Evolutionary conservation across 352 stramenopile species (phyloP).

Genomic region (Globisporangium heterothallicum): DNA sequence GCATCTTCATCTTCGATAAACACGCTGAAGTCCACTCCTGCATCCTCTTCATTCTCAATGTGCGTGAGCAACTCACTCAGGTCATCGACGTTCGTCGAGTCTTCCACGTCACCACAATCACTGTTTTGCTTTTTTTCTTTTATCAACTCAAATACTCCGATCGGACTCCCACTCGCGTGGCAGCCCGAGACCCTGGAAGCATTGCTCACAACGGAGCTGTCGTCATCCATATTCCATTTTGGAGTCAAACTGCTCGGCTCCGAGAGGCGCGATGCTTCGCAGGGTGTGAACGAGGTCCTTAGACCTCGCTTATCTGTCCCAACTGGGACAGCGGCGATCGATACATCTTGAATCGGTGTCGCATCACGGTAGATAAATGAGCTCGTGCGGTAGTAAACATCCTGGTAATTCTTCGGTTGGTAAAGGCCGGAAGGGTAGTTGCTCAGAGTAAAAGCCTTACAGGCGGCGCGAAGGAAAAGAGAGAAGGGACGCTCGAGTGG

Average conservation of each 20-base stretch:
- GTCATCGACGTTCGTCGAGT: constrained; percentile 44
- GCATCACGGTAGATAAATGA: constrained; percentile 10
- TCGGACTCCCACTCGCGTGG: constrained; percentile 6
- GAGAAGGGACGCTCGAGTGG: constrained; percentile 26
- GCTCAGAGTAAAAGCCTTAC: constrained; percentile 22
- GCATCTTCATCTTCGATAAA: constrained; percentile 47
- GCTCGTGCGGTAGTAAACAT: constrained; percentile 23
- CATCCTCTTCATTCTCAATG: constrained; percentile 34
- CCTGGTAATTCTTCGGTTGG: constrained; percentile 31
- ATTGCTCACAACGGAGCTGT: constrained; percentile 1
- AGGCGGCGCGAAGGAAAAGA: constrained; percentile 30
- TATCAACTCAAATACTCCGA: constrained; percentile 12
- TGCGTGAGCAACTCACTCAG: constrained; percentile 49
- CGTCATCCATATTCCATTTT: constrained; percentile 3
- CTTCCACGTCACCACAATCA: constrained; percentile 19
- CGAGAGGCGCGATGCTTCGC: constrained; percentile 7
- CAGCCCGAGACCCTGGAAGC: constrained; percentile 4
- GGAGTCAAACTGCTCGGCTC: constrained; percentile 3
- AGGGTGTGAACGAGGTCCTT: constrained; percentile 21
- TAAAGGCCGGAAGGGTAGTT: constrained; percentile 30
- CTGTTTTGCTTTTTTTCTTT: constrained; percentile 18
- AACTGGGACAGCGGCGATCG: constrained; percentile 11
- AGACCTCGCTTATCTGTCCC: constrained; percentile 21
- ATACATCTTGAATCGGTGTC: constrained; percentile 9
- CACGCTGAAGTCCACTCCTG: constrained; percentile 36